Conservation (phyloP, 371 early-diverging fungal genomes). For the Circinella minor region DNA sequence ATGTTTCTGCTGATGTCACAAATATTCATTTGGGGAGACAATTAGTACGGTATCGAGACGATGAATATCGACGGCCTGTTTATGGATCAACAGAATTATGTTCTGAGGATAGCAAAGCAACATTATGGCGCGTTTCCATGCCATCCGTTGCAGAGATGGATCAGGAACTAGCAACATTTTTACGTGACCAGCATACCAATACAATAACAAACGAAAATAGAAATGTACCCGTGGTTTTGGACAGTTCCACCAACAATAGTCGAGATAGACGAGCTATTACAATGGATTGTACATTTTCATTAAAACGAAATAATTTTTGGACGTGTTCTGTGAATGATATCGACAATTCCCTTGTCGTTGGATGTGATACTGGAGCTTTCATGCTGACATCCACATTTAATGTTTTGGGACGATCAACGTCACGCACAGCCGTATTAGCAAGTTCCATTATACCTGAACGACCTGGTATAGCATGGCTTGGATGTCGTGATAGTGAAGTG, state of each 20-base stretch:
- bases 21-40: slow-evolving; percentile 10
- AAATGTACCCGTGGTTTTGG: neutral
- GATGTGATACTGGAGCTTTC: slow-evolving; percentile 29
- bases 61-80: neutral
- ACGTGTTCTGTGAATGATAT: slow-evolving; percentile 14
- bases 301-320: slow-evolving; percentile 31
- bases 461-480: slow-evolving; percentile 23
- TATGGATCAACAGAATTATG: slow-evolving; percentile 8
- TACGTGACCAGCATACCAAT: neutral
- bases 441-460: slow-evolving; percentile 1
- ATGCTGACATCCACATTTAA: slow-evolving; percentile 13
- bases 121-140: slow-evolving; percentile 9
- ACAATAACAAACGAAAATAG: neutral
- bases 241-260: neutral
- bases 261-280: slow-evolving; percentile 1
- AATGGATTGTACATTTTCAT: neutral
- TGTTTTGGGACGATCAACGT: neutral
- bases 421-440: slow-evolving; percentile 26
- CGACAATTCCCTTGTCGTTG: slow-evolving; percentile 14
- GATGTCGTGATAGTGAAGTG: slow-evolving; percentile 28
- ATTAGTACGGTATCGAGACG: neutral
- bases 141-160: slow-evolving; percentile 3
- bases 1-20: slow-evolving; percentile 1
- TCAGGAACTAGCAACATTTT: neutral
- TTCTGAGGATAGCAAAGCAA: neutral